phyloP scores from a whole-genome alignment of 2,329 filamentous ascomycete genomes.

The Tolypocladium pustulatum region DNA sequence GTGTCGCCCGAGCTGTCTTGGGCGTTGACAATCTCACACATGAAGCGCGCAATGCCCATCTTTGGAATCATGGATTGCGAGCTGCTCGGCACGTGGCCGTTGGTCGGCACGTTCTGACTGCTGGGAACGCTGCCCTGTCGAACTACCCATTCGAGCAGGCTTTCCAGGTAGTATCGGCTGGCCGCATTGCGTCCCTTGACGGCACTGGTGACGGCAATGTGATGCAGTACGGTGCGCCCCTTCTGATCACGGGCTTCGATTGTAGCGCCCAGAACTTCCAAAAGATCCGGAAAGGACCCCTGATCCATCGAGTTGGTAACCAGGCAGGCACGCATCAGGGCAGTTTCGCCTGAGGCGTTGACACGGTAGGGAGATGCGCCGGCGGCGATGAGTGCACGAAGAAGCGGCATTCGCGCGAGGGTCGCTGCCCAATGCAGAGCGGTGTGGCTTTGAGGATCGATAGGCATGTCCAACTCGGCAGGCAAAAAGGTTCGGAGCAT shows the following conservation, averaged over 20 bases:
- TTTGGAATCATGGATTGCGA: constrained; percentile 41
- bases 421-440: constrained; percentile 96
- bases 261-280: constrained; percentile 80
- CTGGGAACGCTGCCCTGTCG: constrained; percentile 62
- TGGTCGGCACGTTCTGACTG: constrained; percentile 30
- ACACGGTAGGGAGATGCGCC: constrained; percentile 83
- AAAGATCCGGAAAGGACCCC: constrained; percentile 76
- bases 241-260: constrained; percentile 86
- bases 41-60: constrained; percentile 85
- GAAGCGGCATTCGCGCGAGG: constrained; percentile 70
- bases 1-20: constrained; percentile 93
- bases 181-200: constrained; percentile 88
- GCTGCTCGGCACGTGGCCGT: constrained; percentile 23
- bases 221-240: constrained; percentile 85
- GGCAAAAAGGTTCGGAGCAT: constrained; percentile 66
- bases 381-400: constrained; percentile 69
- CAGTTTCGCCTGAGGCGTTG: constrained; percentile 83
- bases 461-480: constrained; percentile 80
- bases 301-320: constrained; percentile 94
- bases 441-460: constrained; percentile 81
- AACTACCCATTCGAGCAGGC: constrained; percentile 86
- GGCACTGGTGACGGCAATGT: constrained; percentile 91
- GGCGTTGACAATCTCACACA: constrained; percentile 93
- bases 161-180: constrained; percentile 92
- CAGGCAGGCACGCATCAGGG: constrained; percentile 81